Base-by-base conservation (phyloP, 2,329 filamentous ascomycete genomes). In the Macrophomina phaseolina region DNA sequence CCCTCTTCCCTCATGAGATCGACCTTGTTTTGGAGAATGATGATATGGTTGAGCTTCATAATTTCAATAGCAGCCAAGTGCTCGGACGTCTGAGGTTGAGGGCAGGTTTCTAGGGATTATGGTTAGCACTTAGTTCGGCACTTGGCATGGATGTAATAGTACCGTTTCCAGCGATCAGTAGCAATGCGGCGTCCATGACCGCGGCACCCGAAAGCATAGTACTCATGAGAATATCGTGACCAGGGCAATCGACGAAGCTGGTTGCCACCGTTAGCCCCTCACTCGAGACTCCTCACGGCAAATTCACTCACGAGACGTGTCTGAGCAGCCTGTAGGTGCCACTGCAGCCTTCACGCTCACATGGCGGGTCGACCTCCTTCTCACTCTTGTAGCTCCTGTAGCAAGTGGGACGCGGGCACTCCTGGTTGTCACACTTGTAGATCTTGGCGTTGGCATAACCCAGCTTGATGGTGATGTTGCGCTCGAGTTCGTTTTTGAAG, bases 201-300 rank as follows among this genome's bases (percentile, higher is more conserved):
- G 95, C 95, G 74, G 95, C 95, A 77, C 95, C 95, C 77, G 95
- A 99, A 86, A 99, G 90, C 95, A 99, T 99, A 75, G 95, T 99
- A 83, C 94, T 98, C 95, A 99, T 99, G 80, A 99, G 94, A 93
- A 99, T 99, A 84, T 99, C 95, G 92, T 99, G 95, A 81, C 95
- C 95, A 67, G 95, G 95, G 86, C 95, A 98, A 82, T 98, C 95
- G 73, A 98, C 95, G 80, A 98, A 99, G 16, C 92, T 94, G 18
- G 58, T 62, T 51, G 72, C 64, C 73, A 69, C 42, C 32, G 42
- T 66, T 60, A 67, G 66, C 45, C 16, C 36, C 56, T 40, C n/a
- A 11, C 14, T 56, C 63, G 34, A 36, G 16, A 23, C 4, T 9
- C n/a, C 8, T 5, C 23, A 2, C 28, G 16, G 23, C 9, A 11